A percentile compares a stretch with the other conserved stretches of the same genome.
Evolutionary conservation across 2,329 filamentous ascomycete genomes (phyloP).

Genomic region (Zymoseptoria tritici): DNA sequence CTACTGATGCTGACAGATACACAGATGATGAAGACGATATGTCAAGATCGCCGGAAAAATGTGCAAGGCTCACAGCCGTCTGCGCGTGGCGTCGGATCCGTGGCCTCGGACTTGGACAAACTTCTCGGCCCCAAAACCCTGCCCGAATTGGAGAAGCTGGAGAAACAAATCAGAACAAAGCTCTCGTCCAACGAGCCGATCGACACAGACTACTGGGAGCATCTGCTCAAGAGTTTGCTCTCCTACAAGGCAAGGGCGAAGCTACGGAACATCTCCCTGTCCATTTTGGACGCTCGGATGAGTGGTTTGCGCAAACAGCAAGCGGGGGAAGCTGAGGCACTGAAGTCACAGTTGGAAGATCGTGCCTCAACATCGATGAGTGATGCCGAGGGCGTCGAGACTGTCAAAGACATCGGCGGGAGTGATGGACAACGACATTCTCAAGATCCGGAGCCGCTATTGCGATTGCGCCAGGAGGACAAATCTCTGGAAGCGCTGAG

Average conservation of each 20-base stretch:
- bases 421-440: constrained; percentile 13
- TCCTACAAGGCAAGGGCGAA: constrained; percentile 91
- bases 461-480: constrained; percentile 58
- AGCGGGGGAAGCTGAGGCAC: constrained; percentile 55
- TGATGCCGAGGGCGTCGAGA: not conserved
- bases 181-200: constrained; percentile 83
- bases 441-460: constrained; percentile 58
- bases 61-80: constrained; percentile 48
- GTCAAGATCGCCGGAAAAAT: constrained; percentile 64
- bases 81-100: constrained; percentile 72
- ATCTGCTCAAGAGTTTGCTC: constrained; percentile 72
- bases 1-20: constrained; percentile 17
- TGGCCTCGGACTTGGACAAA: constrained; percentile 79
- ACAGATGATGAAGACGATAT: constrained; percentile 74
- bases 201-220: constrained; percentile 96
- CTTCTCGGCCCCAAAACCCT: constrained; percentile 78
- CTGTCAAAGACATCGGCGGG: not conserved
- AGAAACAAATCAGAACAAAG: constrained; percentile 80
- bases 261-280: constrained; percentile 68
- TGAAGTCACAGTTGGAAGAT: constrained; percentile 45
- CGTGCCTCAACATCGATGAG: constrained; percentile 19
- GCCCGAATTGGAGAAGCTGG: constrained; percentile 77
- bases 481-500: constrained; percentile 52
- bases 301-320: constrained; percentile 60
- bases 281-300: constrained; percentile 63